These are phyloP conservation scores for Alternaria metachromatica DNA, from an alignment of 2,329 filamentous ascomycete species.

Conservation along the genomic window DNA sequence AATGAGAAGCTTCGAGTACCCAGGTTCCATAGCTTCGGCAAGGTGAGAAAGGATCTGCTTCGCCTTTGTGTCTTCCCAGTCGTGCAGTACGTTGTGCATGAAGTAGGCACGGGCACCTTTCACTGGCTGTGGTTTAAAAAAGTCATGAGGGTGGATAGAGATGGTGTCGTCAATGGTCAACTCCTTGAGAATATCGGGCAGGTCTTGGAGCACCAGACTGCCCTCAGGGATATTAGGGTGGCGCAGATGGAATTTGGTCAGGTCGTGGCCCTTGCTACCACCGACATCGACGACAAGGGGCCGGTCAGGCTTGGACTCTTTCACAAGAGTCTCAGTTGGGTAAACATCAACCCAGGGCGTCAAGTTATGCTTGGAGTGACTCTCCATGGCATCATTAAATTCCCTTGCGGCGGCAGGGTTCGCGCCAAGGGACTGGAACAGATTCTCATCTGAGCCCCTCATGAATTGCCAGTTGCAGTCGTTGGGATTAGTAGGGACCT, in stretches of 20 bases:
- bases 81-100: slow-evolving; percentile 7
- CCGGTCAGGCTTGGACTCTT: not conserved
- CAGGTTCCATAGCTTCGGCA: not conserved
- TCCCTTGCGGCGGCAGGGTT: slow-evolving; percentile 9
- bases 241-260: slow-evolving; percentile 3
- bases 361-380: slow-evolving; percentile 2
- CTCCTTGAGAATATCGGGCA: slow-evolving; percentile 5
- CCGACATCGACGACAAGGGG: slow-evolving; percentile 7
- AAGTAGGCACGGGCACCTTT: slow-evolving; percentile 6
- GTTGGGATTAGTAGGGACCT: slow-evolving; percentile 6
- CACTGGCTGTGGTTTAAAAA: slow-evolving; percentile 5
- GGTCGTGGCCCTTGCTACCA: slow-evolving; percentile 9
- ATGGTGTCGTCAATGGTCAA: not conserved
- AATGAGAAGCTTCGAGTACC: slow-evolving; percentile 3
- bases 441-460: slow-evolving; percentile 5
- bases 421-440: slow-evolving; percentile 7
- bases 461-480: slow-evolving; percentile 10
- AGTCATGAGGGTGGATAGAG: slow-evolving; percentile 1
- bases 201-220: slow-evolving; percentile 5
- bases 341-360: slow-evolving; percentile 5
- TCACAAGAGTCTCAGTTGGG: slow-evolving; percentile 1
- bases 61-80: slow-evolving; percentile 3
- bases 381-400: slow-evolving; percentile 9
- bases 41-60: slow-evolving; percentile 2
- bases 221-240: slow-evolving; percentile 2